Evolutionary conservation across 495 filamentous ascomycete genomes (phyloP), one percentile per base, ranked within the genome.

Genomic region (Daldinia loculata): DNA sequence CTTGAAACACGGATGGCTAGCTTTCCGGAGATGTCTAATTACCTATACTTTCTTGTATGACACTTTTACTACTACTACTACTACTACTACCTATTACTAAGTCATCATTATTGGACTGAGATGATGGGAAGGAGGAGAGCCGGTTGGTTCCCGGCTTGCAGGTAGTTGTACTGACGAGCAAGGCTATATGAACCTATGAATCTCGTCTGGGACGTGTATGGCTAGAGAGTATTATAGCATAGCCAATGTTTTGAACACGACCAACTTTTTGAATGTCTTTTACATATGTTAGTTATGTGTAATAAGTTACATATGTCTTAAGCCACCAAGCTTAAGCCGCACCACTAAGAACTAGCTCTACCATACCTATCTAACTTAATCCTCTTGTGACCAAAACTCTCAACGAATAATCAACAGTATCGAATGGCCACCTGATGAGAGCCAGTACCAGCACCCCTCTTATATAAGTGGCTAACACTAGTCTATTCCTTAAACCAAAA

Each of bases 201-300:
- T 19, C 34, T 24, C n/a, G 17, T 34, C 29, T 27, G n/a, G 3
- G 7, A 41, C 30, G 34, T 30, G 41, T 58, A 30, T 61, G 30
- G 60, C 56, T 68, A 72, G 61, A 63, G 5, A 32, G 59, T 36
- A 34, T 57, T 51, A 57, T 61, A 66, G 53, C 63, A 52, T 67
- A 71, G 62, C 68, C 68, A 56, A 41, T 61, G 39, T 71, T 56
- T 66, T 66, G 19, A 71, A 71, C 17, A 57, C 24, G 27, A 70
- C 55, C 38, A 52, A 66, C 8, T 39, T 57, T 26, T 27, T n/a
- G 34, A 67, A 61, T 6, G n/a, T 27, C 29, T 56, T 51, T n/a
- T 45, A 45, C 8, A 14, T 36, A 34, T 3, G 5, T 29, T 6
- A 34, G 2, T 11, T 6, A 12, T 34, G 9, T 36, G 34, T 36